Base-by-base conservation (phyloP, 2,329 filamentous ascomycete species). In the Fusarium mundagurra region DNA sequence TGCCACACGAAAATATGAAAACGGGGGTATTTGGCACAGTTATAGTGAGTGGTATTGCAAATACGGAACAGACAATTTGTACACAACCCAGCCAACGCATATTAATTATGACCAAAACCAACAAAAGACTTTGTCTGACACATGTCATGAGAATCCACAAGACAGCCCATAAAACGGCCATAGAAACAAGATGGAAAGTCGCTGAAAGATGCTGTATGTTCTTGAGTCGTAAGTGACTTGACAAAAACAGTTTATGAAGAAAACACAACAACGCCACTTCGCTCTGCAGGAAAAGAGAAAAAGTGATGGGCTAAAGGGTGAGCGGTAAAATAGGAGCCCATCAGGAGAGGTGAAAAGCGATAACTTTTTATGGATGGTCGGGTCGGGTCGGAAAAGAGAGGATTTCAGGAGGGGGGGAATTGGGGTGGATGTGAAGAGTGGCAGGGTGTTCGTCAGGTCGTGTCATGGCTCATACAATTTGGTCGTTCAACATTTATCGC, bases 261-360 rank as follows among this genome's bases (percentile, higher is more conserved):
- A 64, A 67, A 74, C 53, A 65, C 29, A 64, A 67, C 55, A 77
- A 77, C 76, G 64, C 75, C 76, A 65, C 68, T 72, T 79, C 75
- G 74, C 72, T 77, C 54, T 59, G 73, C 72, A 59, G 53, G 71
- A 64, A 64, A 69, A 53, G 71, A 71, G 48, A 61, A 71, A 71
- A 59, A 38, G 69, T 63, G 69, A 69, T 73, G 59, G 70, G 48
- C 51, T 59, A 58, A 60, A 45, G 22, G 20, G 45, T 47, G 65
- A 48, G 55, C 58, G 67, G 55, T 8, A 47, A 45, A 14, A 53
- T 18, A 66, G 59, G 36, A 27, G 41, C 55, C 70, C 64, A 72
- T 66, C 60, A 58, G 31, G 45, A 58, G 36, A 60, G 44, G 51
- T 64, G 68, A 66, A 54, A 36, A 58, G 60, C 51, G 63, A 38